Conservation (phyloP, 805 yeast species). For the Saccharomycopsis malanga region DNA sequence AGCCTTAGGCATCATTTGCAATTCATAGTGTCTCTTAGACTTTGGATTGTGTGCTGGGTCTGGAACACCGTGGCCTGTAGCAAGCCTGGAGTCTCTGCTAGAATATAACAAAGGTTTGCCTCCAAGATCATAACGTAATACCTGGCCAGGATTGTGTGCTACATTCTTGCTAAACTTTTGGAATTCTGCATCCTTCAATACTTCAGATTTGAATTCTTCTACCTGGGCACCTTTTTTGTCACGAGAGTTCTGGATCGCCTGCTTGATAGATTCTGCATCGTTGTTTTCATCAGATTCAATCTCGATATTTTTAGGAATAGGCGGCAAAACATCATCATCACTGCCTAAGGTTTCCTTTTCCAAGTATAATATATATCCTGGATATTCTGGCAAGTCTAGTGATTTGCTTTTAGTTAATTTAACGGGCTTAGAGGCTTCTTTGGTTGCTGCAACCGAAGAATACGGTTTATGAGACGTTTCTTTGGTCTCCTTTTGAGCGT, state of each 20-base stretch:
- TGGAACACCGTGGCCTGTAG: slow-evolving; percentile 40
- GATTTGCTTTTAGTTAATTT: slow-evolving; percentile 18
- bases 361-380: slow-evolving; percentile 63
- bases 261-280: slow-evolving; percentile 26
- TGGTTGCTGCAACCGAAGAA: slow-evolving; percentile 21
- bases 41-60: slow-evolving; percentile 52
- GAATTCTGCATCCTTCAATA: slow-evolving; percentile 70
- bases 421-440: slow-evolving; percentile 24
- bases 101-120: slow-evolving; percentile 75
- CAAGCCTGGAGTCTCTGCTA: slow-evolving; percentile 35
- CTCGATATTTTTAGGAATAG: slow-evolving; percentile 44
- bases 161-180: slow-evolving; percentile 70
- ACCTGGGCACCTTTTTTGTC: slow-evolving; percentile 9
- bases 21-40: slow-evolving; percentile 55
- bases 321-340: slow-evolving; percentile 40
- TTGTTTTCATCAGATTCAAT: slow-evolving; percentile 46
- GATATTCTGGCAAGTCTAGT: slow-evolving; percentile 40
- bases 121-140: slow-evolving; percentile 74
- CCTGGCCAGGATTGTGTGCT: slow-evolving; percentile 79
- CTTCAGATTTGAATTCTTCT: slow-evolving; percentile 42
- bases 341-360: slow-evolving; percentile 58
- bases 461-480: slow-evolving; percentile 14
- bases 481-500: background rate
- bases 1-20: slow-evolving; percentile 92
- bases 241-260: background rate